Base-by-base conservation (phyloP, 352 stramenopile species). In the Stephanocyclus meneghinianus region DNA sequence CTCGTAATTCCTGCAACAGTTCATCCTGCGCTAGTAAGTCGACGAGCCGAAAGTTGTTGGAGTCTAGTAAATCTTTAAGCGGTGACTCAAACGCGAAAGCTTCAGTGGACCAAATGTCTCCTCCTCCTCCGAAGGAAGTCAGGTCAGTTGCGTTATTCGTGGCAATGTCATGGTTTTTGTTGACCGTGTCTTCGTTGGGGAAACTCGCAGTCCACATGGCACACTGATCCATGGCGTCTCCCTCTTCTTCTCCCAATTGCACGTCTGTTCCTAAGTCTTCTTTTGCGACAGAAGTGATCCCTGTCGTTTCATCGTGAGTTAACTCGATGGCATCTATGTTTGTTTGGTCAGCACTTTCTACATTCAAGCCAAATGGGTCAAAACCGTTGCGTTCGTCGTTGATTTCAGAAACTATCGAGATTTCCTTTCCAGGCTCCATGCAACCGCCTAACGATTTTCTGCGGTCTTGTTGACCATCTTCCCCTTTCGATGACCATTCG, bases 1-100 rank as follows among this genome's bases (percentile, higher is more conserved):
- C 96, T 82, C 98, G 97, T 74, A 98, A 92, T 84, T 99, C 97
- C 86, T 99, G 97, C 47, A 99, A 92, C 16, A 99, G 88, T 76
- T 99, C 97, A 87, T 99, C 97, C 87, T 99, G 95, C 51, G 95
- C 88, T 8, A 99, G 89, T 44, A 99, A 86, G 68, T 98, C 91
- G 73, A 97, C 91, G 11, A 98, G 86, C 26, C 95, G 98, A 77
- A 97, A 98, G 56, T 93, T 84, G 47, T 93, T 67, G 18, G 74
- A 95, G 79, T 98, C 96, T 10, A 99, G 89, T 57, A 98, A 83
- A 71, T 98, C 96, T 68, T 98, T 97, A 13, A 99, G 83, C 30
- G 96, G 95, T 30, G 65, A 77, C 32, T 87, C 72, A 37, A 83
- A 82, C 9, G 74, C 26, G 67, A 89, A 90, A 2, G 67, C 83